These are phyloP conservation scores for Canavalia ensiformis DNA, from an alignment of 306 rosid genomes.

Conservation along the genomic window DNA sequence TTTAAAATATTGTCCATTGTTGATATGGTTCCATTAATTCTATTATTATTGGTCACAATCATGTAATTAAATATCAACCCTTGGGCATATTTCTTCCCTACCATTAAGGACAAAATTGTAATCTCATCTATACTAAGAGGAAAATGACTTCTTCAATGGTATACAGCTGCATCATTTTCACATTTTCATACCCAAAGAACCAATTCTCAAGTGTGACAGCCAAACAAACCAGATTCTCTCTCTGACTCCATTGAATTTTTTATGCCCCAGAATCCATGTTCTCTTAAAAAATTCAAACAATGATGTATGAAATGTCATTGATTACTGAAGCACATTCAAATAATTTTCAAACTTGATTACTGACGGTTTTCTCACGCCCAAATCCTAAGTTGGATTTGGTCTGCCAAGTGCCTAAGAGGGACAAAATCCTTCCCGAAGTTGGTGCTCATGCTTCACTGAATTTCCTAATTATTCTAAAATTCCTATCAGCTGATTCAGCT, in stretches of 20 bases:
- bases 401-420: constrained; percentile 45
- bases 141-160: constrained; percentile 46
- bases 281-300: constrained; percentile 39
- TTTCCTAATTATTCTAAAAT: constrained; percentile 52
- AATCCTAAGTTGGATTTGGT: constrained; percentile 84
- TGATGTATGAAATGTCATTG: constrained; percentile 45
- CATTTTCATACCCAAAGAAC: constrained; percentile 36
- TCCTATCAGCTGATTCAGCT: constrained; percentile 38
- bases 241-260: constrained; percentile 40
- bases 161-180: constrained; percentile 48
- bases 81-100: constrained; percentile 20
- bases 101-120: constrained; percentile 37
- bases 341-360: constrained; percentile 57
- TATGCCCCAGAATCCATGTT: constrained; percentile 39
- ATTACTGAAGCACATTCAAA: constrained; percentile 45
- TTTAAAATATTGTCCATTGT: constrained; percentile 17
- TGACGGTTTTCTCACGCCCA: constrained; percentile 74
- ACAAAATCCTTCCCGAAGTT: constrained; percentile 65
- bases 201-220: constrained; percentile 36
- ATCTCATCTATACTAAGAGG: constrained; percentile 23
- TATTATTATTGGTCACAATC: neutral
- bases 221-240: constrained; percentile 43
- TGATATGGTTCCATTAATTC: neutral
- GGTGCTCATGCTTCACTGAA: constrained; percentile 73
- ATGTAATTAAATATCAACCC: constrained; percentile 25